Percentiles rank a stretch among this genome's conserved stretches.
Evolutionary conservation across 495 filamentous ascomycete species (phyloP).

Genomic region (Penicillium desertorum): DNA sequence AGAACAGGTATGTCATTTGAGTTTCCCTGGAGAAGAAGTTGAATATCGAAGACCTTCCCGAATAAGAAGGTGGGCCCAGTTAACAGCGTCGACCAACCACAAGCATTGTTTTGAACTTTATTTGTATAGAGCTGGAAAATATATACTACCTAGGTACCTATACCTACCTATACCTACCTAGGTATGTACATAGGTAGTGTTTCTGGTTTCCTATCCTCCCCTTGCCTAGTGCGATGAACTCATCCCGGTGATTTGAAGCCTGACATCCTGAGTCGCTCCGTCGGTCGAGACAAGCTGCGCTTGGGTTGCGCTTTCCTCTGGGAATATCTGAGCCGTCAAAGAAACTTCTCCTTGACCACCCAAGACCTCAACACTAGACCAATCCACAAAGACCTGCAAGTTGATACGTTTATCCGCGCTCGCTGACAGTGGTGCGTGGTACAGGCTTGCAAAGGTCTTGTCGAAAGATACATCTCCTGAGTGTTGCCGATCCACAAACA

Average conservation of each 20-base stretch:
- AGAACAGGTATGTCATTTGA: too few species aligned
- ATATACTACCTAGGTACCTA: too few species aligned
- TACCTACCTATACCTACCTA: too few species aligned
- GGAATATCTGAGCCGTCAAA: conserved; percentile 39
- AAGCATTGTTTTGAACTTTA: too few species aligned
- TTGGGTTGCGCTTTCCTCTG: conserved; percentile 22
- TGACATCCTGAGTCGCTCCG: conserved; percentile 24
- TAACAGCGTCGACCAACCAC: too few species aligned
- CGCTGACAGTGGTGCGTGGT: conserved; percentile 26
- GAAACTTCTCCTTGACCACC: conserved; percentile 35
- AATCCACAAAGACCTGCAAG: conserved; percentile 34
- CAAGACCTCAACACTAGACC: conserved; percentile 39
- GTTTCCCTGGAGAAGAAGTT: too few species aligned
- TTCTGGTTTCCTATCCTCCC: too few species aligned
- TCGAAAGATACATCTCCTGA: conserved; percentile 29
- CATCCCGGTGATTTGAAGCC: conserved; percentile 7
- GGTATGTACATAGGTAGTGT: too few species aligned
- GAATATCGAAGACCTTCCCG: too few species aligned
- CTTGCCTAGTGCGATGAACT: conserved; percentile 13
- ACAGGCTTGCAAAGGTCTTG: conserved; percentile 27
- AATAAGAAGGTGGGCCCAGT: too few species aligned
- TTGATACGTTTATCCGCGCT: conserved; percentile 19
- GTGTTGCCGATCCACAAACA: conserved; percentile 31
- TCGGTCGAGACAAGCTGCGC: conserved; percentile 25
- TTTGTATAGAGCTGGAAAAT: too few species aligned